Evolutionary conservation across 345 rosid species (phyloP), one percentile per base, ranked within the genome.

Genomic region (Linum tenue): DNA sequence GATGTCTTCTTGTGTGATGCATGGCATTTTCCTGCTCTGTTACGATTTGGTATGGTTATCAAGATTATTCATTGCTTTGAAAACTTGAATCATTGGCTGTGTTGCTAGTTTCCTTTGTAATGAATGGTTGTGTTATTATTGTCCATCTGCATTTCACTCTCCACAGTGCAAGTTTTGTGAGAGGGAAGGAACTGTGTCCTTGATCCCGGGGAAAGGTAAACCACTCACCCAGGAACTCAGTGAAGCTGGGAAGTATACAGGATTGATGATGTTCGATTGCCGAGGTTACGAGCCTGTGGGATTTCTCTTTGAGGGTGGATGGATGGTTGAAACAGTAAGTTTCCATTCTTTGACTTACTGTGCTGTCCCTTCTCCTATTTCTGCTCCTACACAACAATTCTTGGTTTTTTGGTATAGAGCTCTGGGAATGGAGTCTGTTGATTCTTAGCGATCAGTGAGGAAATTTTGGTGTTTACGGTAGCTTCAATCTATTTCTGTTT

Each of bases 261-360:
- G 92, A 35, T 37, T 92, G 79, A 92, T 92, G 98, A 72, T 82
- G 51, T 87, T 92, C 61, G 94, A 92, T 50, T 92, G 84, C 72
- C 81, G 96, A 39, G 97, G 97, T 43, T 89, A 77, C 62, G 98
- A 92, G 71, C 97, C 92, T 51, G 76, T 75, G 17, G 95, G 70
- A 77, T 89, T 81, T 60, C 67, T 83, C 8, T 87, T 92, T 71
- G 77, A 73, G 69, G 83, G 64, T 64, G 84, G 74, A 38, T 92
- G 98, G 98, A 86, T 79, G 70, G 90, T 84, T 69, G 84, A 81
- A 74, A 86, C 97, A 74, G 97, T 89, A 80, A 87, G 98, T 79
- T 66, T 64, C 41, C 67, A 5, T 56, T 39, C 73, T 64, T 73
- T 55, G 42, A 58, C 2, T 7, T 36, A 11, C n/a, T 7, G 50